Evolutionary conservation across 2,329 filamentous ascomycete genomes (phyloP), one percentile per base, ranked within the genome.

Genomic region (Bertia moriformis): DNA sequence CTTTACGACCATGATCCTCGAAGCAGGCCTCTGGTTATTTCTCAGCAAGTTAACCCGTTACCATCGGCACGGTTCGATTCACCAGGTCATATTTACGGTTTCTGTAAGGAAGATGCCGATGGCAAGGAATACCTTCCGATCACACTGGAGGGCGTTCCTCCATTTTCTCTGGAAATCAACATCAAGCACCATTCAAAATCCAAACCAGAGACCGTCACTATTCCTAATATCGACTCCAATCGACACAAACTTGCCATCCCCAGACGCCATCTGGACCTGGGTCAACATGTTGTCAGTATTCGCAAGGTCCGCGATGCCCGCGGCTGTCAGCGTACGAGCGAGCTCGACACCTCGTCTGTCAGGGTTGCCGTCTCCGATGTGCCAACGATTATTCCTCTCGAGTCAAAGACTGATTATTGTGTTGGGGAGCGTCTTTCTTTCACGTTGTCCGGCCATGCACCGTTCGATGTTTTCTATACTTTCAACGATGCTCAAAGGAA

Each of bases 381-480:
- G 1, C 91, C 91, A 1, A 83, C 83, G 4, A 93, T 96, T 49
- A 84, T 88, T 42, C 78, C 89, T 3, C 69, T 94, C 24, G 88
- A 96, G 52, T 78, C 83, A 18, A 78, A 83, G 43, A 70, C 70
- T 14, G 85, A 98, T 61, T 95, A 89, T 61, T 98, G 91, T 58
- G 88, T 98, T 10, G 91, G 93, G 46, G 91, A 98, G 57, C 81
- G 88, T 40, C 81, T 98, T 46, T 83, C 84, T 3, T 98, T 94
- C 61, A 87, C 85, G 0, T 74, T 98, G 4, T 85, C 86, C 1
- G 93, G 91, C 35, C 83, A 84, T 40, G 79, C 87, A 14, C 93
- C 93, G 0, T 98, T 98, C 57, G 85, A 89, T 35, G 81, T 98
- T 35, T 81, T 80, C 57, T 98, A 98, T 62, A 83, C 76, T 10